phyloP scores from a whole-genome alignment of 305 asterid species.

The Fraxinus velutina region DNA sequence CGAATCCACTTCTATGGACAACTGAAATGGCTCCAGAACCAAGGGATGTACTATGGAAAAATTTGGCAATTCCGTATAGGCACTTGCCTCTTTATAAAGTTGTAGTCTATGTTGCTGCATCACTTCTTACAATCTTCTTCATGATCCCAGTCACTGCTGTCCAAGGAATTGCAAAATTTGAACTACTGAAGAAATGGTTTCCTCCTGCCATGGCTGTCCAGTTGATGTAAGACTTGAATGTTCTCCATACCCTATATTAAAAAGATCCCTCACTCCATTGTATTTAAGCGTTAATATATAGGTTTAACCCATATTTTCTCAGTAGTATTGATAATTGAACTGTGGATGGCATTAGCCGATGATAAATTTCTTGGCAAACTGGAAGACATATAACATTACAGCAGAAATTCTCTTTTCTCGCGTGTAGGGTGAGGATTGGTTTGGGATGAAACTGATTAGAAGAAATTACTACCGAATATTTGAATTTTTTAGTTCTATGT shows the following conservation, averaged over 20 bases:
- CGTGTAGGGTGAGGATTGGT: background rate
- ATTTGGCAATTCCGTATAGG: constrained; percentile 54
- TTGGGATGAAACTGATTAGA: background rate
- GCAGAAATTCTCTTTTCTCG: background rate
- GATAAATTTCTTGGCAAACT: background rate
- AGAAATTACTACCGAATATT: background rate
- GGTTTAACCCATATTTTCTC: background rate
- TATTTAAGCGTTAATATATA: background rate
- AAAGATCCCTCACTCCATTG: background rate
- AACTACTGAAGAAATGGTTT: constrained; percentile 71
- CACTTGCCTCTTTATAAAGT: constrained; percentile 59
- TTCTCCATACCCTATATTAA: constrained; percentile 1
- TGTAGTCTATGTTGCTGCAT: constrained; percentile 51
- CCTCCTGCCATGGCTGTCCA: constrained; percentile 93
- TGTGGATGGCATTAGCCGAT: background rate
- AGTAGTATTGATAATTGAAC: background rate
- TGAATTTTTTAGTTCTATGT: background rate
- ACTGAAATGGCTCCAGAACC: constrained; percentile 97
- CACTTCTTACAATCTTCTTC: constrained; percentile 79
- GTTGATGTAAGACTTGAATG: constrained; percentile 54
- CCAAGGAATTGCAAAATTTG: constrained; percentile 88
- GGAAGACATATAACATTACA: background rate
- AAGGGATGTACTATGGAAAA: constrained; percentile 84
- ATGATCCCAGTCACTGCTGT: constrained; percentile 89
- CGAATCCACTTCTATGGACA: constrained; percentile 76